These are phyloP conservation scores for Sarocladium kiliense DNA, from an alignment of 2,329 filamentous ascomycete genomes.

Conservation along the genomic window DNA sequence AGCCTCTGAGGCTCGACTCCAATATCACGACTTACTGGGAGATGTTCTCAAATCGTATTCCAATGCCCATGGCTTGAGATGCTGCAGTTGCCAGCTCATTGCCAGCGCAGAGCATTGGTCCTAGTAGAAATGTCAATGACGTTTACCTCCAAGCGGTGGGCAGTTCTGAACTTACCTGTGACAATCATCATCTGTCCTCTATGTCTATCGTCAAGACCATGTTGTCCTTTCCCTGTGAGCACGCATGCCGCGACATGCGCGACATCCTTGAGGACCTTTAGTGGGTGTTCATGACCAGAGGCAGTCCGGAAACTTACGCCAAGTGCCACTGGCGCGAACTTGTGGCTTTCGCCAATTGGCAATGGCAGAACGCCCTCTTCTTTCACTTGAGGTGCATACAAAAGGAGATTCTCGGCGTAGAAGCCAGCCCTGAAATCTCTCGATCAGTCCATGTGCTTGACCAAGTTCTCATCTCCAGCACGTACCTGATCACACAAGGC, in stretches of 20 bases:
- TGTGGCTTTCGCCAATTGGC: slow-evolving; percentile 41
- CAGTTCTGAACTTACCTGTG: slow-evolving; percentile 28
- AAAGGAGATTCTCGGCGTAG: slow-evolving; percentile 46
- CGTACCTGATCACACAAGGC: slow-evolving; percentile 40
- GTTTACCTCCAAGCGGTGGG: background rate
- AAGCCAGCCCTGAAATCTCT: slow-evolving; percentile 36
- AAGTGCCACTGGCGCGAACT: slow-evolving; percentile 44
- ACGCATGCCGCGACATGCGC: slow-evolving; percentile 43
- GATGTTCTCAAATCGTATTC: slow-evolving; percentile 14
- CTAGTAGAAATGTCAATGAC: slow-evolving; percentile 18
- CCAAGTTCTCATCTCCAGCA: too few relatives aligned
- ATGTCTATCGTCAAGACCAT: slow-evolving; percentile 44
- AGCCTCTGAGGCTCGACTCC: too few relatives aligned
- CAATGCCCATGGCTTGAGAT: slow-evolving; percentile 33
- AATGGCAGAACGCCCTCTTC: slow-evolving; percentile 38
- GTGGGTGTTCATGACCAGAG: background rate
- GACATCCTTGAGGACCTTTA: slow-evolving; percentile 31
- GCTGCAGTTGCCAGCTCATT: slow-evolving; percentile 41
- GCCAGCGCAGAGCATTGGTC: slow-evolving; percentile 40
- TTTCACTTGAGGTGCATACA: slow-evolving; percentile 40
- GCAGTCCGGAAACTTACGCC: slow-evolving; percentile 28
- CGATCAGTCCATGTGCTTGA: background rate
- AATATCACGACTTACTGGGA: too few relatives aligned
- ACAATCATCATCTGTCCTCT: slow-evolving; percentile 47
- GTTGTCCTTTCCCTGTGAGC: slow-evolving; percentile 38